Percentiles rank a stretch among this genome's conserved stretches.
Conservation (phyloP, 441 rosid species). For the Isatis lusitanica region DNA sequence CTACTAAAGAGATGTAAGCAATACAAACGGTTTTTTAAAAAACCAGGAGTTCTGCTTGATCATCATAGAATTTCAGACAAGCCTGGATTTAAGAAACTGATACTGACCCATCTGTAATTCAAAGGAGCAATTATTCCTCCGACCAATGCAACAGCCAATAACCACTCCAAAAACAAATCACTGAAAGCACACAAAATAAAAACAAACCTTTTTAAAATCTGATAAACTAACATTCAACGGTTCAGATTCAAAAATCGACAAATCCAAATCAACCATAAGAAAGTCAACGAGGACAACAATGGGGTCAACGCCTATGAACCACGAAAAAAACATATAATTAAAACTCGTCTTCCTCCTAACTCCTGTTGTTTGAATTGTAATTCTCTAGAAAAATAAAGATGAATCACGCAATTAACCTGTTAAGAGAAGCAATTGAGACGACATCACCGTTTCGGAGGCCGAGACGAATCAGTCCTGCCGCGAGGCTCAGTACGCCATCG, state of each 20-base stretch:
- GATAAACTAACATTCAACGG: background rate
- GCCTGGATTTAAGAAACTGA: background rate
- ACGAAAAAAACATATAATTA: background rate
- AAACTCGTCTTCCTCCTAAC: background rate
- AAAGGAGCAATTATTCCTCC: conserved; percentile 81
- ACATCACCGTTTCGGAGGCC: conserved; percentile 61
- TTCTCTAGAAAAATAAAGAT: background rate
- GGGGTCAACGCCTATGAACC: background rate
- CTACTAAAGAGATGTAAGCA: background rate
- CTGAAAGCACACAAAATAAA: conserved; percentile 42
- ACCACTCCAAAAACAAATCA: conserved; percentile 46
- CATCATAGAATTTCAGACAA: background rate
- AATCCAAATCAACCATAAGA: background rate
- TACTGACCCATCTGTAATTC: conserved; percentile 85
- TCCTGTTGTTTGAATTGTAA: background rate
- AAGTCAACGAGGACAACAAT: background rate
- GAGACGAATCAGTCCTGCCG: conserved; percentile 47
- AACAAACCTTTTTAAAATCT: background rate
- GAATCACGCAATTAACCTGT: conserved; percentile 14
- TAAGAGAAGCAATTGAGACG: conserved; percentile 69
- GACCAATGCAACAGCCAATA: conserved; percentile 56
- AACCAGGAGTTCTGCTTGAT: background rate
- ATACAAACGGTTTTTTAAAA: background rate
- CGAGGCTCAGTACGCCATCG: conserved; percentile 51
- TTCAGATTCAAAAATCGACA: background rate